Base-by-base conservation (phyloP, 176 grass and related monocot genomes). In the Aegilops longissima region DNA sequence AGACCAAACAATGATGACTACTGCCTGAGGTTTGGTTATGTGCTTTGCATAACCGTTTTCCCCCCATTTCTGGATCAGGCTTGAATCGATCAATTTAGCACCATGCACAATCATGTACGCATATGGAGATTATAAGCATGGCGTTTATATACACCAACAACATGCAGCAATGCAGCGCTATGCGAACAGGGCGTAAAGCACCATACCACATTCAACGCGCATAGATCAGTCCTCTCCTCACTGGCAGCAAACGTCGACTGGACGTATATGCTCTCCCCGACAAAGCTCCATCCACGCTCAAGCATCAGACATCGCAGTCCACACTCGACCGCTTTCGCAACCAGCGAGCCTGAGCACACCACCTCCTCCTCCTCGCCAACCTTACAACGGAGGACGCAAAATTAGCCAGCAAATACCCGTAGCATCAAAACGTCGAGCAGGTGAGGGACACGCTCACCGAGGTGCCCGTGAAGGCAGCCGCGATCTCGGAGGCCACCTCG, bases 301-400 rank as follows among this genome's bases (percentile, higher is more conserved):
- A 98, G 73, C 91, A 95, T 95, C 73, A 92, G 8, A 44, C 80
- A 92, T 17, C 86, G 92, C 49, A 95, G 73, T 17, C 74, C 93
- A 23, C 92, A 88, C 49, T 87, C 91, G 8, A 92, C 86, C 0
- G 93, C 91, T 89, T 92, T 93, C 58, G 84, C 86, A 61, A 93
- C 81, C 70, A 98, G 51, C 38, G 84, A 70, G 10, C 82, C 89
- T 17, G 93, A 93, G 20, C 78, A 89, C 34, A 77, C 78, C 84
- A 90, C 87, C 86, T 85, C 93, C 86, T 94, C 90, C 87, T 95
- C 93, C 66, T 80, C 58, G 6, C 95, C 89, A 58, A 92, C 82
- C 95, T 92, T 92, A 76, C 17, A 58, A 6, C n/a, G 8, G 30
- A 82, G 29, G 40, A 42, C 23, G 36, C 5, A 16, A 16, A 12